Conservation (phyloP, 164 flowering plant species). For the Warburgia ugandensis region DNA sequence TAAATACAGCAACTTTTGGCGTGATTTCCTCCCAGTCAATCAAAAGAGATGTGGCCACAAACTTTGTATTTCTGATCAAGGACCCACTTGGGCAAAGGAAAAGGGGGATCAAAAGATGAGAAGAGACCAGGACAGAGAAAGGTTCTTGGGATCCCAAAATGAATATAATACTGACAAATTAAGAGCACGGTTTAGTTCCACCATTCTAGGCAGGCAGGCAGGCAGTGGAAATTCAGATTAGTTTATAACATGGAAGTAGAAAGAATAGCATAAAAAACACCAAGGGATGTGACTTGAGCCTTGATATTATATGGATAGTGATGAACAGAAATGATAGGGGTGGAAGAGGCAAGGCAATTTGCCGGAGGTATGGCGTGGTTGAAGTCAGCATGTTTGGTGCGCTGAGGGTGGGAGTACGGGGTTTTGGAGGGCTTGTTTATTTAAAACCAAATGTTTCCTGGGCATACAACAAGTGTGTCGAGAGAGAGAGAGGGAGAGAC, state of each 20-base stretch:
- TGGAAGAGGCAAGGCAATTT: constrained; percentile 15
- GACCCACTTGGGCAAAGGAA: too few species aligned
- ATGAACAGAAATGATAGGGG: neutral
- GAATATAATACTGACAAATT: neutral
- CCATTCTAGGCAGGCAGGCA: constrained; percentile 11
- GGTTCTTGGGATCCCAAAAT: constrained; percentile 6
- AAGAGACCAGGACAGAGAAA: constrained; percentile 3
- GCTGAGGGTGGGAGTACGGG: constrained; percentile 26
- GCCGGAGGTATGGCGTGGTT: constrained; percentile 15
- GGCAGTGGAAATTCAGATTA: neutral
- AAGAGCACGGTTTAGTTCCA: constrained; percentile 8
- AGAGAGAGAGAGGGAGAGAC: neutral
- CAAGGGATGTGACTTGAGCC: too few species aligned
- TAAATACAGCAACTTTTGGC: too few species aligned
- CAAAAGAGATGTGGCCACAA: too few species aligned
- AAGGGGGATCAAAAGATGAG: neutral
- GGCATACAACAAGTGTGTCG: constrained; percentile 33
- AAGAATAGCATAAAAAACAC: too few species aligned
- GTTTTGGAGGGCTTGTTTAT: constrained; percentile 30
- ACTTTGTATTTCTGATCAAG: too few species aligned
- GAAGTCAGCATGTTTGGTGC: constrained; percentile 40
- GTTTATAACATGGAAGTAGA: neutral
- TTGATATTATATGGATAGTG: neutral
- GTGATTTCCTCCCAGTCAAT: too few species aligned
- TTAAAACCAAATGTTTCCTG: constrained; percentile 50